A percentile compares a stretch with the other conserved stretches of the same genome.
Evolutionary conservation across 805 yeast species (phyloP).

Genomic region (Sugiyamaella smithiae): DNA sequence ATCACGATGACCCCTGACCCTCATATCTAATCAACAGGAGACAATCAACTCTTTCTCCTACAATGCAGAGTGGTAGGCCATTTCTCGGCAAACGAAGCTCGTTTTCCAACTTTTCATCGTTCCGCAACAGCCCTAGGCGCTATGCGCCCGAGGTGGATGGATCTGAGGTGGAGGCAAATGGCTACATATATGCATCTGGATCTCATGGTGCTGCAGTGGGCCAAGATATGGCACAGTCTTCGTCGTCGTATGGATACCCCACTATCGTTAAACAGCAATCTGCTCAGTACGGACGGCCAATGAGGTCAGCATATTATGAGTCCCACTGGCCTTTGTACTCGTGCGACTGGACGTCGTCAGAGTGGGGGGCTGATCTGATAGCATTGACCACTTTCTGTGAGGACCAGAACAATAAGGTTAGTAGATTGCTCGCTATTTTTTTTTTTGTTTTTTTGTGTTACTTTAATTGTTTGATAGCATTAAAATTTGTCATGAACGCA

Average conservation of each 20-base stretch:
- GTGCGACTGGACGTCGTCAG: slow-evolving; percentile 50
- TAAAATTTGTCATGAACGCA: too few relatives aligned
- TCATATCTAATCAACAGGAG: neutral
- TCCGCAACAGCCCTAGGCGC: slow-evolving; percentile 6
- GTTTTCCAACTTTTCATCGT: slow-evolving; percentile 27
- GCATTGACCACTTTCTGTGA: slow-evolving; percentile 81
- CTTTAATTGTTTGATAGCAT: neutral
- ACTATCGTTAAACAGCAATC: slow-evolving; percentile 13
- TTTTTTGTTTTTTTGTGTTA: neutral
- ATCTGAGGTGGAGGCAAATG: neutral
- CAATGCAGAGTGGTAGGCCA: slow-evolving; percentile 22
- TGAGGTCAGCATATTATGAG: slow-evolving; percentile 44
- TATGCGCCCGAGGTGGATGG: neutral
- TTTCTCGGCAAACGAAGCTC: slow-evolving; percentile 29
- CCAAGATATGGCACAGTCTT: neutral
- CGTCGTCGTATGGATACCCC: neutral
- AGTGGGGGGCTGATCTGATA: slow-evolving; percentile 43
- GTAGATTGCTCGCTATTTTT: too few relatives aligned
- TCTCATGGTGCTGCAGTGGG: neutral
- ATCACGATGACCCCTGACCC: slow-evolving; percentile 9
- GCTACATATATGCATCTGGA: neutral
- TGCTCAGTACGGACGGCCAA: slow-evolving; percentile 22
- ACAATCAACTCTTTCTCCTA: neutral
- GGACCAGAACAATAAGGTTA: slow-evolving; percentile 63
- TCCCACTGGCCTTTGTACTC: slow-evolving; percentile 50